These are phyloP conservation scores for Fraxinus nigra DNA, from an alignment of 305 asterid genomes.

Conservation along the genomic window DNA sequence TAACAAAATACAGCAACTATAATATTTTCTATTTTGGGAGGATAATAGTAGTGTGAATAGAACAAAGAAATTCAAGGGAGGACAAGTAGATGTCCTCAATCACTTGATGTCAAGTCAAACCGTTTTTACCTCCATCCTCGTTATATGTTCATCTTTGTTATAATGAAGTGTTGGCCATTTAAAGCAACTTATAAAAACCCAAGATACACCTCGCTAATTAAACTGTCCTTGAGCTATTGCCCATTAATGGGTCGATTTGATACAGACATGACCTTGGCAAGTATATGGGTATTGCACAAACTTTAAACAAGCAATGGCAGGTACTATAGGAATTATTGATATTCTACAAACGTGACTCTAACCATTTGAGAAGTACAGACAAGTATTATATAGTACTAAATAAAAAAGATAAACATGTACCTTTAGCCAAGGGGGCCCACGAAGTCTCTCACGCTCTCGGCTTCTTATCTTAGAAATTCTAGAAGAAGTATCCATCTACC, in stretches of 20 bases:
- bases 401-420: constrained; percentile 34
- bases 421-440: constrained; percentile 98
- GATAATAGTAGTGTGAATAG: constrained; percentile 7
- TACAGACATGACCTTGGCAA: background rate
- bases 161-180: background rate
- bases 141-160: background rate
- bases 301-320: background rate
- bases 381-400: constrained; percentile 9
- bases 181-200: background rate
- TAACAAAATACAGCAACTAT: constrained; percentile 11
- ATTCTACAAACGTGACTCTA: background rate
- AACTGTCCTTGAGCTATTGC: background rate
- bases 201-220: background rate
- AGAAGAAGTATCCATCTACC: constrained; percentile 97
- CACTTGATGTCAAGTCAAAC: background rate
- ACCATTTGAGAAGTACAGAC: background rate
- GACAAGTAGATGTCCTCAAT: background rate
- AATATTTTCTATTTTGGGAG: background rate
- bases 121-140: background rate
- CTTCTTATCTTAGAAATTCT: constrained; percentile 87
- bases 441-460: constrained; percentile 89
- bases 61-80: background rate
- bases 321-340: background rate
- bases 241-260: background rate
- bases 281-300: background rate